These are phyloP conservation scores for Paralagenidium karlingii DNA, from an alignment of 352 stramenopile species.

Conservation along the genomic window DNA sequence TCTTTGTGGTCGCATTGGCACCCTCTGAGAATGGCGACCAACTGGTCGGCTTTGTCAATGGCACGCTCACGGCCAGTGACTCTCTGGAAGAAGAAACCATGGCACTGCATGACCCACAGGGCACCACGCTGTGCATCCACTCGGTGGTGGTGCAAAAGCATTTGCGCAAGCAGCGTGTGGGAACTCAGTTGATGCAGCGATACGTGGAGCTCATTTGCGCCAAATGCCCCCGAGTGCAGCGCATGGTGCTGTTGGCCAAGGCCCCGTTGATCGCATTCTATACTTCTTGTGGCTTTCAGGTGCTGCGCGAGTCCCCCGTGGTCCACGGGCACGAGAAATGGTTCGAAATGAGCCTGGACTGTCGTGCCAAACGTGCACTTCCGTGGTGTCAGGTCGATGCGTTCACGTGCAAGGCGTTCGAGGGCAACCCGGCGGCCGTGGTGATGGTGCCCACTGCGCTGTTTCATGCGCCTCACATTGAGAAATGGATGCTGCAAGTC, in stretches of 20 bases:
- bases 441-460: constrained; percentile 34
- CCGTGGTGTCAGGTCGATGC: constrained; percentile 47
- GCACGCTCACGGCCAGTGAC: constrained; percentile 41
- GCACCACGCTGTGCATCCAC: constrained; percentile 81
- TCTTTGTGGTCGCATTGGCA: constrained; percentile 36
- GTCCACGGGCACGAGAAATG: constrained; percentile 74
- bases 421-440: constrained; percentile 86
- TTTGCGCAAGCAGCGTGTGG: too few relatives aligned
- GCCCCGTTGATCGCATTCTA: constrained; percentile 79
- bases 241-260: constrained; percentile 77
- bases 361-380: constrained; percentile 12
- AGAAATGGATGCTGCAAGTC: constrained; percentile 55
- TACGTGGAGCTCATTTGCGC: too few relatives aligned
- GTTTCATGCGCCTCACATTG: constrained; percentile 14
- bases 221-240: constrained; percentile 59
- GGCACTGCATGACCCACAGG: constrained; percentile 56
- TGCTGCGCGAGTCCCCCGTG: constrained; percentile 48
- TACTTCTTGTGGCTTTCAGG: constrained; percentile 62
- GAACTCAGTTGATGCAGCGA: constrained; percentile 25
- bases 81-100: constrained; percentile 64
- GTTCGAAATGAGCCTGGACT: constrained; percentile 69
- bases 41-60: constrained; percentile 85
- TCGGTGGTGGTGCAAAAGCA: constrained; percentile 78
- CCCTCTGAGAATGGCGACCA: constrained; percentile 5
- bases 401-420: constrained; percentile 48